Evolutionary conservation across 129 eudicot genomes (phyloP), one percentile per base, ranked within the genome.

Genomic region (Pittosporum tobira): DNA sequence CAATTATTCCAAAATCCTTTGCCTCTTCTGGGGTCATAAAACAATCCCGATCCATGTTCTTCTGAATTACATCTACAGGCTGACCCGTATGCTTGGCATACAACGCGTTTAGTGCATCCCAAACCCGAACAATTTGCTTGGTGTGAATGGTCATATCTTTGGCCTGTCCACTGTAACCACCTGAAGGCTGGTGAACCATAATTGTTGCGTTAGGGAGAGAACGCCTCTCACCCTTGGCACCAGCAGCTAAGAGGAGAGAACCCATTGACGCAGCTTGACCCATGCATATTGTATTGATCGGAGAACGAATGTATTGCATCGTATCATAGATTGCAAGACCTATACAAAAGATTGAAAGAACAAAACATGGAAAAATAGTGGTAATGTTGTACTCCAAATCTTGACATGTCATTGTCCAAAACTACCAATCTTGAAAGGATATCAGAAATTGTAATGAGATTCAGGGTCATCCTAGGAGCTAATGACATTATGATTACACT

Each of bases 191-290:
- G 72, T 88, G 97, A 55, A 88, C 69, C 97, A 88, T 88, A 27
- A 88, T 66, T 1, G 93, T 81, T 18, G 95, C 97, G 68, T 88
- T 84, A 57, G 97, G 97, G 71, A 88, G 97, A 57, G 97, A 62
- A 48, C 76, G 65, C 57, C 97, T 74, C 64, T 88, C 85, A 52
- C 97, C 95, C 79, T 88, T 88, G n/a, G 97, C 76, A 44, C 97
- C 97, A 73, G 91, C 85, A 63, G 97, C 95, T 71, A 88, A 77
- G 18, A 88, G 88, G 14, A 88, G 95, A 69, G 97, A 88, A 51
- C 71, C 96, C 96, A 84, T 88, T 25, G 96, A 84, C 24, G 97
- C 88, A 74, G 97, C 95, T 59, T 88, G 97, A 37, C 97, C 97
- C 62, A 88, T 66, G 64, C 97, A 88, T 62, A 81, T 81, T 3